Conservation (phyloP, 2,329 filamentous ascomycete genomes). For the Drechslerella stenobrocha region DNA sequence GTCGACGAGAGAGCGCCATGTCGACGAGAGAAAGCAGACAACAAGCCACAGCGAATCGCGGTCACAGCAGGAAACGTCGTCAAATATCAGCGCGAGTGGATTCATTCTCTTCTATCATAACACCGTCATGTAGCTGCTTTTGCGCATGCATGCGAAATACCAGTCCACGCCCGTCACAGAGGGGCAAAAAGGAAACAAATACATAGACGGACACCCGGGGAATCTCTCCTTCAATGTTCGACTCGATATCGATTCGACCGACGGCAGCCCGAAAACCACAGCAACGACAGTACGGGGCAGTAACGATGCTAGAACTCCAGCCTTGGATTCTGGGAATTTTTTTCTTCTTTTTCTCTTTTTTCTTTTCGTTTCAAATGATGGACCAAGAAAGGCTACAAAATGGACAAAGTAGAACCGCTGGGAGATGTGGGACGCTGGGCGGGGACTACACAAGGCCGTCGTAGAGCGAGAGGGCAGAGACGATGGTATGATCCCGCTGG, state of each 20-base stretch:
- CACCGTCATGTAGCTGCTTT: conserved; percentile 6
- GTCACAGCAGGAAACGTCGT: neutral
- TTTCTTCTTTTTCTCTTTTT: conserved; percentile 19
- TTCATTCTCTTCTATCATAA: conserved; percentile 10
- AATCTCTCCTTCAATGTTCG: conserved; percentile 6
- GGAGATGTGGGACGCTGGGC: conserved; percentile 18
- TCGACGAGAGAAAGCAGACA: neutral
- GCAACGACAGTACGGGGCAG: conserved; percentile 9
- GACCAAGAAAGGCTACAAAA: conserved; percentile 4
- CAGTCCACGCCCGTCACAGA: neutral
- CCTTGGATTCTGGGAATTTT: conserved; percentile 14
- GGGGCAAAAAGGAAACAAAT: neutral
- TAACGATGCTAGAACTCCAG: conserved; percentile 21
- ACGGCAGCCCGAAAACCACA: neutral
- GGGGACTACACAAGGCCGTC: conserved; percentile 78
- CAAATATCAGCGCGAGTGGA: neutral
- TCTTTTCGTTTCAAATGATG: conserved; percentile 19
- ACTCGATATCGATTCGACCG: neutral
- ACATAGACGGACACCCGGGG: conserved; percentile 8
- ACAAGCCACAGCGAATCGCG: no score
- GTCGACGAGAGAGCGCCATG: neutral
- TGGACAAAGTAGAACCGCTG: conserved; percentile 17
- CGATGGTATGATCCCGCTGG: conserved; percentile 98
- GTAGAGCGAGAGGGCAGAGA: conserved; percentile 92
- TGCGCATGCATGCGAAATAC: neutral